Base-by-base conservation (phyloP, 805 yeast genomes). In the Kuraishia capsulata region DNA sequence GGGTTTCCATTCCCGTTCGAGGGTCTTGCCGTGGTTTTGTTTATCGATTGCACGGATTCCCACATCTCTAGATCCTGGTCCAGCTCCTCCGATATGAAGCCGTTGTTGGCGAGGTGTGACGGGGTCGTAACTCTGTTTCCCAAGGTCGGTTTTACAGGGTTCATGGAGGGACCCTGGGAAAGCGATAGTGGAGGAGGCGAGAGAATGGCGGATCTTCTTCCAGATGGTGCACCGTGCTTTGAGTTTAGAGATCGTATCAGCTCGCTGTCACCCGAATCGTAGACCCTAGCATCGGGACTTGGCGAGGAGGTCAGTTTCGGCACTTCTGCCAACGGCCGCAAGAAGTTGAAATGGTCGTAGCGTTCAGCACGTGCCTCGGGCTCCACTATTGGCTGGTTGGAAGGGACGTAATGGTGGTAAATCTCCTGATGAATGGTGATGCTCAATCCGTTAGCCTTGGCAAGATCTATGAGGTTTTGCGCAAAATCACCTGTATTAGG, bases 361-460 rank as follows among this genome's bases (percentile, higher is more conserved):
- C 89, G 59, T 33, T 72, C 67, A 2, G 77, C 59, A 26, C 71
- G 74, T 3, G 76, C 59, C 39, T 76, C 81, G 4, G 76, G 73
- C 39, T 71, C 74, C 17, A 64, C 34, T 20, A 56, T 39, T 9
- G 61, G 40, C 31, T 32, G 49, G 25, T 47, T 46, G 14, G 13
- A 14, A 3, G 61, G 43, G 31, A 68, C 70, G 56, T 81, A 80
- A 57, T 83, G 88, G 53, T 85, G 85, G 56, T 84, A 90, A 34
- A 82, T 78, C 56, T 85, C 95, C 54, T 87, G 95, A 58, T 87
- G 95, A 17, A 87, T 73, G 3, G 87, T 78, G 11, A 87, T 67
- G 33, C 73, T 68, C 32, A 82, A 60, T 16, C 72, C 68, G 46
- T 73, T 68, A 36, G 61, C 59, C 43, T 71, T 76, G 0, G 89